Conservation (phyloP, 2,329 filamentous ascomycete species). For the Pseudogymnoascus sp. region DNA sequence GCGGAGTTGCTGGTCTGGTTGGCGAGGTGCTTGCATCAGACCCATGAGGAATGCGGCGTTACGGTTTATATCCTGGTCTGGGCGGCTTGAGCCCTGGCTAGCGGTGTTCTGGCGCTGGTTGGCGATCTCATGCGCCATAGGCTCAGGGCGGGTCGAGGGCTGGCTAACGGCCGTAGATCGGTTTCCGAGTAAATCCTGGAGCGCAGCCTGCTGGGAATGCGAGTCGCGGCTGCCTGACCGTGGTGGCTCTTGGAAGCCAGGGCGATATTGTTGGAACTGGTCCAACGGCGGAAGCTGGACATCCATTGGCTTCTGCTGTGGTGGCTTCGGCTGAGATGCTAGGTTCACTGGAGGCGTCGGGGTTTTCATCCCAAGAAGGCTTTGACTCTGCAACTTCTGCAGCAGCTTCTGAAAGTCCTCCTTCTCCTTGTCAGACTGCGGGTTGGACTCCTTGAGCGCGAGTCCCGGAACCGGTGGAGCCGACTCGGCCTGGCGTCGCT, state of each 20-base stretch:
- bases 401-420: conserved; percentile 78
- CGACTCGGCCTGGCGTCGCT: conserved; percentile 41
- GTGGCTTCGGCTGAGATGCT: conserved; percentile 22
- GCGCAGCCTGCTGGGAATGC: conserved; percentile 30
- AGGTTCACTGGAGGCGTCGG: conserved; percentile 36
- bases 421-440: conserved; percentile 53
- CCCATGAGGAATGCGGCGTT: conserved; percentile 82
- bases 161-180: conserved; percentile 30
- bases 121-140: conserved; percentile 53
- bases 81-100: conserved; percentile 41
- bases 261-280: conserved; percentile 32
- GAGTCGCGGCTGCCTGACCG: conserved; percentile 17
- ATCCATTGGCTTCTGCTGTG: conserved; percentile 38
- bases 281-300: conserved; percentile 34
- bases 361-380: conserved; percentile 29
- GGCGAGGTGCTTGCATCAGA: conserved; percentile 57
- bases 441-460: conserved; percentile 20
- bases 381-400: conserved; percentile 62
- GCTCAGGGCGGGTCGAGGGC: conserved; percentile 43
- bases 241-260: conserved; percentile 25
- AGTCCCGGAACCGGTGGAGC: conserved; percentile 34
- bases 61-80: conserved; percentile 44
- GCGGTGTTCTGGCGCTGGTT: conserved; percentile 49
- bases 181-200: conserved; percentile 45
- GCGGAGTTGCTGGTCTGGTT: conserved; percentile 41